A percentile compares a stretch with the other conserved stretches of the same genome.
Conservation (phyloP, 31 red algal genomes). For the Odonthalia washingtoniensis region DNA sequence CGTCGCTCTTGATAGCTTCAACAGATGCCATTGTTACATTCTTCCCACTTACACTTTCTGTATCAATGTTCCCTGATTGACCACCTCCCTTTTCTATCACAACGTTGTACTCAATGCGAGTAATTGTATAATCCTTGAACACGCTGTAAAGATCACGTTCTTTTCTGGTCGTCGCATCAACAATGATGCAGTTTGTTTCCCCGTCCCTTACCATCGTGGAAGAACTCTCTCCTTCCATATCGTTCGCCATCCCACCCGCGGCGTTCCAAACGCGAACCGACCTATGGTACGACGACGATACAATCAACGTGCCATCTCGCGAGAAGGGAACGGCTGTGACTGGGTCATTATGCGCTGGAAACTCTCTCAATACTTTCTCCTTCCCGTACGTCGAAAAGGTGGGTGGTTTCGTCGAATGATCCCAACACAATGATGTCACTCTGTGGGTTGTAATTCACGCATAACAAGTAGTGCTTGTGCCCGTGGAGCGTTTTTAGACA, state of each 20-base stretch:
- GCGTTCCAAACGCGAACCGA: constrained; percentile 92
- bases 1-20: not conserved
- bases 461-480: constrained; percentile 91
- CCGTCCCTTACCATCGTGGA: constrained; percentile 35
- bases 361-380: constrained; percentile 59
- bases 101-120: constrained; percentile 68
- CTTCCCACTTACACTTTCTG: not conserved
- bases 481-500: constrained; percentile 71
- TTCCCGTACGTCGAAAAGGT: constrained; percentile 89
- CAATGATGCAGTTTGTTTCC: constrained; percentile 86
- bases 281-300: constrained; percentile 90
- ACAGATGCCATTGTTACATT: not conserved
- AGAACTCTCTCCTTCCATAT: constrained; percentile 39
- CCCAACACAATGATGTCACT: constrained; percentile 91
- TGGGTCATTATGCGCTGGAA: constrained; percentile 92
- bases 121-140: constrained; percentile 81
- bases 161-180: constrained; percentile 78
- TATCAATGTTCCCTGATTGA: not conserved
- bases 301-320: constrained; percentile 92
- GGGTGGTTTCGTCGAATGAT: constrained; percentile 91
- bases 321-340: constrained; percentile 93
- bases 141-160: constrained; percentile 80
- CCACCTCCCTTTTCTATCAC: not conserved
- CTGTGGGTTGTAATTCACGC: constrained; percentile 92
- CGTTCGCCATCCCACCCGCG: too few species aligned